Evolutionary conservation across 345 rosid genomes (phyloP), one percentile per base, ranked within the genome.

Genomic region (Clarkia xantiana): DNA sequence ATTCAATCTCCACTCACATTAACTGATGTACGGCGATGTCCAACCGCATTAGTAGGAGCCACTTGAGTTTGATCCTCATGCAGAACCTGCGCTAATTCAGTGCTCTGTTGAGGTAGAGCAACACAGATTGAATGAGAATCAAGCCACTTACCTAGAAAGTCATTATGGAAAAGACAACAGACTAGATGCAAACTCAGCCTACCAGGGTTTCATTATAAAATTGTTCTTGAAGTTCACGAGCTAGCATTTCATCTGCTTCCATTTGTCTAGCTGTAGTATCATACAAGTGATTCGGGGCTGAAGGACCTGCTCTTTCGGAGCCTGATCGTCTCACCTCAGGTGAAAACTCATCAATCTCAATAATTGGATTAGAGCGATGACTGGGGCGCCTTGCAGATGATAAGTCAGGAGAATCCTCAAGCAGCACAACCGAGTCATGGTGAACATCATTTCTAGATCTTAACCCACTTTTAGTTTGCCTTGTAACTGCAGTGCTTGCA

Each of bases 211-310:
- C 98, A 46, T 72, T 71, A 64, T 86, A 86, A 40, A 91, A 53
- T 65, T 82, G 83, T 63, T 86, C 94, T 77, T 91, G 98, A 60
- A 91, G 78, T 67, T 77, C 93, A 65, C 75, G 83, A 47, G 96
- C 98, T 64, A 91, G 49, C 38, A 57, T 68, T 71, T 84, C 95
- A 76, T 91, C 98, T 14, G 83, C 98, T 74, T 86, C 94, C 18
- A 91, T 52, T 67, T 91, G 98, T 67, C 85, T 78, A 48, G 72
- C 76, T 66, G 71, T 76, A 53, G 70, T 67, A 65, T 76, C 75
- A 29, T 29, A 7, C 9, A 29, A 29, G 7, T 36, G 68, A 69
- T 40, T 68, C 79, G 51, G 57, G 65, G 47, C 64, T 71, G 60
- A 61, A 34, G 57, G 55, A 58, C 60, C 71, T 34, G 39, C 18